Percentiles rank a stretch among this genome's conserved stretches.
phyloP scores from a whole-genome alignment of 495 filamentous ascomycete genomes.

The Trichoderma gamsii region DNA sequence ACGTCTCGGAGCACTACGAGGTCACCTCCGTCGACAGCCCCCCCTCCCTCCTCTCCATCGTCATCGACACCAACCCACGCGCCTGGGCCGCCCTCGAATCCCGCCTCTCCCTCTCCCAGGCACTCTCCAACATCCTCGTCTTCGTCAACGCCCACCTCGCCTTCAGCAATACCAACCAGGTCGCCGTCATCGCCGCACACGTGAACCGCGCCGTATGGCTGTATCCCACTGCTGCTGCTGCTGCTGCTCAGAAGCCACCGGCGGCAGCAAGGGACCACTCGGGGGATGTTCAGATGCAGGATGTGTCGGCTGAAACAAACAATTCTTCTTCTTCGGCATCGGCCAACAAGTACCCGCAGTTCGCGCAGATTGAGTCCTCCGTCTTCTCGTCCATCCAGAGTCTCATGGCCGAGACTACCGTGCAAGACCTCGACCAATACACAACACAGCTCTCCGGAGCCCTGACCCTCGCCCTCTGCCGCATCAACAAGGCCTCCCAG shows the following conservation, averaged over 20 bases:
- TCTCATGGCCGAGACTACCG: conserved; percentile 61
- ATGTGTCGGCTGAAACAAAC: conserved; percentile 21
- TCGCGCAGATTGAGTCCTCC: conserved; percentile 73
- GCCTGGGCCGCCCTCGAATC: conserved; percentile 78
- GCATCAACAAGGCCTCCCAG: conserved; percentile 63
- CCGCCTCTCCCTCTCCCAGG: conserved; percentile 75
- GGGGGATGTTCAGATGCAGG: conserved; percentile 42
- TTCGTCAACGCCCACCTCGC: conserved; percentile 95
- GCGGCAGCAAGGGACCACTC: not conserved
- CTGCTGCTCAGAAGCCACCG: conserved; percentile 22
- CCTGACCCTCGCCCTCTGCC: conserved; percentile 77
- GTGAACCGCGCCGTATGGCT: conserved; percentile 78
- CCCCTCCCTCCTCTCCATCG: conserved; percentile 81
- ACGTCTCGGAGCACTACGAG: conserved; percentile 81
- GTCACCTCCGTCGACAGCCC: conserved; percentile 55
- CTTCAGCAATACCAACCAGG: conserved; percentile 84
- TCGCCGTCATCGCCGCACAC: conserved; percentile 88
- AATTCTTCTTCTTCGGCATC: conserved; percentile 21
- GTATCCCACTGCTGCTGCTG: no score
- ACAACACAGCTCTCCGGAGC: conserved; percentile 83
- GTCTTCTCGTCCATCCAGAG: conserved; percentile 63
- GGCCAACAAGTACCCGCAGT: conserved; percentile 91
- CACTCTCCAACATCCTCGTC: conserved; percentile 84
- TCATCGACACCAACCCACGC: conserved; percentile 94
- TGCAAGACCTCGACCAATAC: conserved; percentile 51